A percentile compares a stretch with the other conserved stretches of the same genome.
phyloP scores from a whole-genome alignment of 1,284 basidiomycete genomes.

The Ustilago xerochloae region DNA sequence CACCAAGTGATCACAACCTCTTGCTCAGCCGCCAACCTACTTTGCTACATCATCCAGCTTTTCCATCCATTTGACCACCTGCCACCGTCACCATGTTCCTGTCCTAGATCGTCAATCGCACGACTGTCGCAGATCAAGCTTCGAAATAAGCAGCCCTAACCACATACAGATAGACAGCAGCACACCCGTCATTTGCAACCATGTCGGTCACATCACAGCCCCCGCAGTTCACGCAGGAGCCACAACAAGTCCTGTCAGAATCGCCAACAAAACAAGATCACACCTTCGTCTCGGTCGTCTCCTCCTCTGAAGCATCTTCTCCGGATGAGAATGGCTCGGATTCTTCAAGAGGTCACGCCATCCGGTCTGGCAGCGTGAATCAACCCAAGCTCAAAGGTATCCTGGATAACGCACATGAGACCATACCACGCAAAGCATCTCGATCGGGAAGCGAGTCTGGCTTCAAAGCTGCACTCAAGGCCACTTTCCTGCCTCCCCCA shows the following conservation, averaged over 20 bases:
- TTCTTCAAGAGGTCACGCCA: conserved; percentile 8
- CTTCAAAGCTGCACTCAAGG: conserved; percentile 51
- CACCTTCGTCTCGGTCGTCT: conserved; percentile 9
- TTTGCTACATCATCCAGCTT: too few species aligned
- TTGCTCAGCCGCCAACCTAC: too few species aligned
- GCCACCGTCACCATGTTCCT: too few species aligned
- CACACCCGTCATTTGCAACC: too few species aligned
- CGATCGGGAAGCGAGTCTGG: conserved; percentile 27
- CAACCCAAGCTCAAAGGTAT: conserved; percentile 46
- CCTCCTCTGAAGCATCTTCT: conserved; percentile 16
- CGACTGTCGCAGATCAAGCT: too few species aligned
- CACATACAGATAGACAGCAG: too few species aligned
- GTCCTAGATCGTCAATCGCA: too few species aligned
- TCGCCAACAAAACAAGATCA: conserved; percentile 15
- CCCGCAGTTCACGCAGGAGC: background rate
- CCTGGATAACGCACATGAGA: conserved; percentile 55
- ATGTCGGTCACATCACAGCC: conserved; percentile 23
- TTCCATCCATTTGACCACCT: too few species aligned
- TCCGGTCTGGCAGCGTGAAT: conserved; percentile 7
- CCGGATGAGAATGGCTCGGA: conserved; percentile 22
- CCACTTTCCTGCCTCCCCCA: conserved; percentile 53
- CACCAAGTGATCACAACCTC: background rate
- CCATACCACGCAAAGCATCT: conserved; percentile 22
- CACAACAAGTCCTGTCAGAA: conserved; percentile 2
- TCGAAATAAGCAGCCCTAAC: too few species aligned